Evolutionary conservation across 345 rosid species (phyloP).

Genomic region (Clarkia xantiana): DNA sequence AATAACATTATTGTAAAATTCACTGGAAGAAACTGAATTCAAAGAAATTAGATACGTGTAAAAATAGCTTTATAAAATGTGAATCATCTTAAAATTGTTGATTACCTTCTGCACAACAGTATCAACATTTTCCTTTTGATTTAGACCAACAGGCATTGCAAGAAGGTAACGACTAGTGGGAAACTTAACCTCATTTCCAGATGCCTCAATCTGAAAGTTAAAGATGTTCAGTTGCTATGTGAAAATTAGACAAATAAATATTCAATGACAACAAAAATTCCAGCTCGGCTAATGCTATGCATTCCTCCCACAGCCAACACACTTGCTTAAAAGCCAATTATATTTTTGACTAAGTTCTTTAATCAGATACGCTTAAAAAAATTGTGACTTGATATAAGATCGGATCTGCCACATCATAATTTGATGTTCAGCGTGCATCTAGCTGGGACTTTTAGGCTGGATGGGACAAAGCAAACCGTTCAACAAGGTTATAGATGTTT

Average conservation of each 20-base stretch:
- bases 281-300: not conserved
- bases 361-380: too few relatives aligned
- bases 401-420: too few relatives aligned
- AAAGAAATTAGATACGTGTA: conserved; percentile 22
- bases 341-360: too few relatives aligned
- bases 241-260: not conserved
- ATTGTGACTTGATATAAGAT: too few relatives aligned
- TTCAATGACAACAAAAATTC: too few relatives aligned
- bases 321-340: too few relatives aligned
- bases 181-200: conserved; percentile 23
- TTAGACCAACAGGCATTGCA: conserved; percentile 88
- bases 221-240: too few relatives aligned
- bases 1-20: conserved; percentile 80
- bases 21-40: conserved; percentile 80
- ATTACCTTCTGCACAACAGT: conserved; percentile 62
- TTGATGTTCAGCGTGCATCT: too few relatives aligned
- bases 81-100: conserved; percentile 3
- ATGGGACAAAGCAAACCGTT: too few relatives aligned
- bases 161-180: conserved; percentile 39
- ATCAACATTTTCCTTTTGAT: conserved; percentile 67
- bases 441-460: too few relatives aligned
- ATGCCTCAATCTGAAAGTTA: conserved; percentile 4
- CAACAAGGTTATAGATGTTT: too few relatives aligned
- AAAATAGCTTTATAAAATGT: not conserved
- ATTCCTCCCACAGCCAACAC: not conserved